Percentiles rank a stretch among this genome's conserved stretches.
Conservation (phyloP, 164 flowering plant species). For the Echeveria elegans region DNA sequence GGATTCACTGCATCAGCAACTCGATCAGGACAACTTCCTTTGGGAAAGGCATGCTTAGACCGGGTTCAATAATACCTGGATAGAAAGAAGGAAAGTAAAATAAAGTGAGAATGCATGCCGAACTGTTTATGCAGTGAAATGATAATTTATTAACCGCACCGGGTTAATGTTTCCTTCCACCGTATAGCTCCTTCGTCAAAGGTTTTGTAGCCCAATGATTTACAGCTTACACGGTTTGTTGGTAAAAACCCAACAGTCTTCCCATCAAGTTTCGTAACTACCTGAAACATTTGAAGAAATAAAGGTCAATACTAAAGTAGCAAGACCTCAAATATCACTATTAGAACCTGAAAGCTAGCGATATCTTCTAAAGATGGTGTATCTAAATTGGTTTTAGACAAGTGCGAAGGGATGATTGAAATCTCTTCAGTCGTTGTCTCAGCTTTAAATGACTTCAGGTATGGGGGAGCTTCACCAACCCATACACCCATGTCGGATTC, state of each 20-base stretch:
- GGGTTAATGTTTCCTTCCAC: slow-evolving; percentile 58
- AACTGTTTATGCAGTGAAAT: not conserved
- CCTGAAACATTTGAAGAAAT: slow-evolving; percentile 36
- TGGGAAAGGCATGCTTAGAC: slow-evolving; percentile 44
- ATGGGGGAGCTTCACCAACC: slow-evolving; percentile 61
- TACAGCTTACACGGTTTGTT: slow-evolving; percentile 59
- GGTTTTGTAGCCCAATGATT: slow-evolving; percentile 81
- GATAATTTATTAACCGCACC: slow-evolving; percentile 27
- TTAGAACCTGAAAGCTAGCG: slow-evolving; percentile 87
- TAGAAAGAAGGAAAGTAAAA: slow-evolving; percentile 8
- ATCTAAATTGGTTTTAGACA: slow-evolving; percentile 20
- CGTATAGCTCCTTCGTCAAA: slow-evolving; percentile 57
- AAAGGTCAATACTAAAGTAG: too few species aligned
- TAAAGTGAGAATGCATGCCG: not conserved
- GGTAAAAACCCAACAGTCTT: slow-evolving; percentile 73
- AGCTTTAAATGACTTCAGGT: slow-evolving; percentile 26
- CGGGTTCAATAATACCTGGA: slow-evolving; percentile 64
- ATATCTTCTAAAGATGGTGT: slow-evolving; percentile 44
- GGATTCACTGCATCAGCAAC: slow-evolving; percentile 58
- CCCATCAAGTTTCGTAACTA: slow-evolving; percentile 57
- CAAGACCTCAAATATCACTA: too few species aligned
- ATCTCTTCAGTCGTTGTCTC: slow-evolving; percentile 18
- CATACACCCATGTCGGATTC: slow-evolving; percentile 52
- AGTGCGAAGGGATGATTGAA: too few species aligned
- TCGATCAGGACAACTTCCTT: slow-evolving; percentile 39